Evolutionary conservation across 140 eudicot species (phyloP), one percentile per base, ranked within the genome.

Genomic region (Oenanthe javanica): DNA sequence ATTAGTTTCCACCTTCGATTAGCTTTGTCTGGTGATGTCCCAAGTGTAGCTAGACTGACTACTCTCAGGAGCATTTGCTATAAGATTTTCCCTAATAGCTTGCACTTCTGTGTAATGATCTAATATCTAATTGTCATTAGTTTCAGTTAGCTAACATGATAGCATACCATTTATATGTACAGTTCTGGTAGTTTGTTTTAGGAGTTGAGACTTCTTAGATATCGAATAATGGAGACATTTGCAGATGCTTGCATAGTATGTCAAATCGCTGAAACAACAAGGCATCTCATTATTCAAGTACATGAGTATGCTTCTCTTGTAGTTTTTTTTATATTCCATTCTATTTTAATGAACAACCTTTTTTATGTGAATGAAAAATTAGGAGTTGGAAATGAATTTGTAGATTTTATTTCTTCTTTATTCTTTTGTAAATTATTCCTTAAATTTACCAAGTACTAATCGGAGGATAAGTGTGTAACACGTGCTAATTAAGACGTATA

Each of bases 51-150:
- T 67, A 43, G 40, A 21, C 57, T 73, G 19, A 72, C 51, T 72
- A 48, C 73, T 45, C 64, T 19, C 52, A 79, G 64, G 49, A 16
- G 77, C 77, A 67, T 61, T 46, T 45, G 77, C 76, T 79, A 77
- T 4, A 67, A 79, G 51, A 42, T 66, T 79, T 79, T 79, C 51
- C 66, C 40, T 6, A 18, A 45, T 67, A 67, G 77, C 61, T 72
- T 40, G 76, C 51, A 42, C 27, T 40, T 42, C 23, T 42, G 27
- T 48, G 43, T 75, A 75, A 15, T 47, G 63, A 48, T 75, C 19
- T 46, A 18, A 73, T 18, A 19, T 45, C 77, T 72, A 43, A 47
- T 45, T 43, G 52, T 12, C 45, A 52, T 72, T 72, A 21, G 76
- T 72, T 72, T 43, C 15, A 16, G 36, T 2, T 74, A 47, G 77